Evolutionary conservation across 1,284 basidiomycete genomes (phyloP).

Genomic region (Crepidotus sp.): DNA sequence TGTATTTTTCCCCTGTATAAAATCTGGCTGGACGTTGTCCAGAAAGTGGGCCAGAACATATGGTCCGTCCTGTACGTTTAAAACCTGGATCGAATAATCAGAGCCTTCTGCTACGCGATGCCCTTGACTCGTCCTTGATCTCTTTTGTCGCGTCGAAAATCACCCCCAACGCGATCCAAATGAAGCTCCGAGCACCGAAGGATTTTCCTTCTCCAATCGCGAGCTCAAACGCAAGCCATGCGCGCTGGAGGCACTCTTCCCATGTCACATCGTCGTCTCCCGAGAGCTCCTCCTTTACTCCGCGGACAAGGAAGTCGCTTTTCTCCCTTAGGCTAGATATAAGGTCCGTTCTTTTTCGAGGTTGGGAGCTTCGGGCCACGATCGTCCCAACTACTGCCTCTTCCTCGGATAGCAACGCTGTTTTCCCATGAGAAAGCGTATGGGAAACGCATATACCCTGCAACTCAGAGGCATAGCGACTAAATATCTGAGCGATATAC

Average conservation of each 20-base stretch:
- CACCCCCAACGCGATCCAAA: conserved; percentile 48
- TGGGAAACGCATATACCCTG: conserved; percentile 40
- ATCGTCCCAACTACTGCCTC: conserved; percentile 58
- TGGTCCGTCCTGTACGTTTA: conserved; percentile 10
- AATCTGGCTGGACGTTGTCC: not conserved
- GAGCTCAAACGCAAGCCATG: conserved; percentile 47
- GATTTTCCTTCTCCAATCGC: conserved; percentile 27
- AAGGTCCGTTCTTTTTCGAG: conserved; percentile 41
- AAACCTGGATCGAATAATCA: conserved; percentile 14
- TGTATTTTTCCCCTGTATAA: conserved; percentile 4
- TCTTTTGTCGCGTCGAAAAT: conserved; percentile 40
- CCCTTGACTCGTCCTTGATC: conserved; percentile 25
- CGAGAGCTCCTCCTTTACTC: conserved; percentile 37
- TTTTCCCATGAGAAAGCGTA: conserved; percentile 35
- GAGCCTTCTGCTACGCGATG: conserved; percentile 17
- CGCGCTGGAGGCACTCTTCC: conserved; percentile 33
- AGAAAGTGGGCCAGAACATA: conserved; percentile 2
- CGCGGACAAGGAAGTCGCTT: conserved; percentile 41
- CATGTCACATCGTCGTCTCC: conserved; percentile 35
- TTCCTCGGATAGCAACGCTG: conserved; percentile 45
- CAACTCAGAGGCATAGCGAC: conserved; percentile 38
- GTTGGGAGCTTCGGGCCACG: conserved; percentile 48
- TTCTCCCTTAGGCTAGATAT: conserved; percentile 48
- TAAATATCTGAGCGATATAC: conserved; percentile 30
- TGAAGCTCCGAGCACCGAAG: conserved; percentile 54